Conservation (phyloP, 139 green algal species). For the Chlorella sp. region DNA sequence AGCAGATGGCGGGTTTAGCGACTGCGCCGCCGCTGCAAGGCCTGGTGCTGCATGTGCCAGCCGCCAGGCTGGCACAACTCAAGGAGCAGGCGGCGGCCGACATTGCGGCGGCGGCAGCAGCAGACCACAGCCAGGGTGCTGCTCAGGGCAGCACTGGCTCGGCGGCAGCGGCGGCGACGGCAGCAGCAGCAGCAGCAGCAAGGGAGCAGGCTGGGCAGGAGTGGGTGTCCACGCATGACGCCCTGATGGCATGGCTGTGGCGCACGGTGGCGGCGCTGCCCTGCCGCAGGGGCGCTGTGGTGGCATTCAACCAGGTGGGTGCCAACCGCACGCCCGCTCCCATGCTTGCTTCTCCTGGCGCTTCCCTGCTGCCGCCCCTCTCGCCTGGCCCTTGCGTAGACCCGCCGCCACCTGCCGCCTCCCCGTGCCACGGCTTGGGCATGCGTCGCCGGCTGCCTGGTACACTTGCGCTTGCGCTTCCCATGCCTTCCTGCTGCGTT, state of each 20-base stretch:
- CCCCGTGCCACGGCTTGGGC: too few species aligned
- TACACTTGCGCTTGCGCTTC: too few species aligned
- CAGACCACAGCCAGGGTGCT: too few species aligned
- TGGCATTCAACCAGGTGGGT: background rate
- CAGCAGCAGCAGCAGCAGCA: background rate
- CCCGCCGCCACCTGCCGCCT: too few species aligned
- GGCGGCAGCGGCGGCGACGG: background rate
- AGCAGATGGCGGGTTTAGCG: background rate
- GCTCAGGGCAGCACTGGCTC: background rate
- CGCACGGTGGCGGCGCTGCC: background rate
- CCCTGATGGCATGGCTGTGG: slow-evolving; percentile 13
- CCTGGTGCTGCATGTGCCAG: background rate
- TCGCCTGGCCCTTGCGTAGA: too few species aligned
- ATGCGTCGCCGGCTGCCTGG: too few species aligned
- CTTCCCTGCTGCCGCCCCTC: too few species aligned
- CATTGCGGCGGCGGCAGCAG: background rate
- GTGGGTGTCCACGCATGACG: slow-evolving; percentile 13
- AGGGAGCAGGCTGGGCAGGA: background rate
- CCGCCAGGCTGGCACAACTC: background rate
- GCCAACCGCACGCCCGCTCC: too few species aligned
- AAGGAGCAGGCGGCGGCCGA: slow-evolving; percentile 1
- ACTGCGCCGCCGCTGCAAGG: background rate
- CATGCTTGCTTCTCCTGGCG: too few species aligned
- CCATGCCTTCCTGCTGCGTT: too few species aligned
- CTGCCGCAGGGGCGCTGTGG: background rate